Evolutionary conservation across 768 basidiomycete species (phyloP).

Genomic region (Kwoniella europaea): DNA sequence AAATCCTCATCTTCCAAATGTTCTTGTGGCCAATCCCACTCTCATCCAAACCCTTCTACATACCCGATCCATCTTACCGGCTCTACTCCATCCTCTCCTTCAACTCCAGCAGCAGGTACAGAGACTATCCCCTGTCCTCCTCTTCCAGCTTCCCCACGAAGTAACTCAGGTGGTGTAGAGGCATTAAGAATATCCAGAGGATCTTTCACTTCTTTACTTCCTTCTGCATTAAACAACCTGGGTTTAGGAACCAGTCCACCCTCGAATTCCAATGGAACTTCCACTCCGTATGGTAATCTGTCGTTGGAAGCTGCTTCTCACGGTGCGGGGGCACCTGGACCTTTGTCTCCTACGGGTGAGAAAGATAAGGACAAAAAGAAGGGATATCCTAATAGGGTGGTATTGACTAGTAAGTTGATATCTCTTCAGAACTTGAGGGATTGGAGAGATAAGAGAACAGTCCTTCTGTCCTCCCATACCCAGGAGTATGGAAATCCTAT

Average conservation of each 20-base stretch:
- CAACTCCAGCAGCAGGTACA: slow-evolving; percentile 17
- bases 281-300: slow-evolving; percentile 42
- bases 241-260: neutral
- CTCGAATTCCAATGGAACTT: slow-evolving; percentile 16
- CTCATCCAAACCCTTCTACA: slow-evolving; percentile 20
- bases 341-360: slow-evolving; percentile 19
- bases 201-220: slow-evolving; percentile 16
- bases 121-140: slow-evolving; percentile 32
- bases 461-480: no score
- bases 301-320: slow-evolving; percentile 29
- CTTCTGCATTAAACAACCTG: neutral
- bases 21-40: slow-evolving; percentile 9
- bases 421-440: neutral
- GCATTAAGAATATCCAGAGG: slow-evolving; percentile 24
- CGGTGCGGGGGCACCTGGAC: slow-evolving; percentile 40
- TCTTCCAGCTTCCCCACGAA: slow-evolving; percentile 22
- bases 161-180: slow-evolving; percentile 34
- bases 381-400: slow-evolving; percentile 31
- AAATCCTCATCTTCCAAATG: slow-evolving; percentile 5
- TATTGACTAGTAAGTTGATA: slow-evolving; percentile 31
- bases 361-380: slow-evolving; percentile 17
- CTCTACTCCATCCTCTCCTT: slow-evolving; percentile 10
- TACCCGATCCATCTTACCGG: slow-evolving; percentile 13
- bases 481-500: no score
- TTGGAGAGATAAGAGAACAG: neutral